A percentile compares a stretch with the other conserved stretches of the same genome.
phyloP scores from a whole-genome alignment of 495 filamentous ascomycete species.

The Filosporella fistucella region DNA sequence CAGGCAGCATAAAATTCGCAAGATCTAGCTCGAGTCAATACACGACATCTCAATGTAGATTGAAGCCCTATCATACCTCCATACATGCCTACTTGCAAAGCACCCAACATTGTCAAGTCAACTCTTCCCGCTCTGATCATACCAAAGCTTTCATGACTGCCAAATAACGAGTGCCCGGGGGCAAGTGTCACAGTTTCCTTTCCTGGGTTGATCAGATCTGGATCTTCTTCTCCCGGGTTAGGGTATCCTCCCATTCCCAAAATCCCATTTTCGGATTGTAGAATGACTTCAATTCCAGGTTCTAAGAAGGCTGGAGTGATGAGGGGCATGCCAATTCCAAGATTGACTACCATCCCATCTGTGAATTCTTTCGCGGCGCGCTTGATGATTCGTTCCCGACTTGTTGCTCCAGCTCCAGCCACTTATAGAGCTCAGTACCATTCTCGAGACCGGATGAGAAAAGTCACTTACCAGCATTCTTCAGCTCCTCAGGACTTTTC shows the following conservation, averaged over 20 bases:
- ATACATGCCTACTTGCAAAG: conserved; percentile 16
- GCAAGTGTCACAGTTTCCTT: conserved; percentile 19
- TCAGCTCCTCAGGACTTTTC: conserved; percentile 10
- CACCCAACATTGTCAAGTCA: conserved; percentile 20
- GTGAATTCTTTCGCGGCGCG: conserved; percentile 19
- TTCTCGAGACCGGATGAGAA: background rate
- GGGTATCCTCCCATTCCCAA: conserved; percentile 18
- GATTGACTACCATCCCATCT: conserved; percentile 19
- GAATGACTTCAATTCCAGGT: conserved; percentile 14
- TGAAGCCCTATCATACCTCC: conserved; percentile 7
- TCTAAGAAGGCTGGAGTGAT: conserved; percentile 15
- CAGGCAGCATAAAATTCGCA: conserved; percentile 22
- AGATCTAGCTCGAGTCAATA: conserved; percentile 6
- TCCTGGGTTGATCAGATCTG: conserved; percentile 20
- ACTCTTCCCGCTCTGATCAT: conserved; percentile 17
- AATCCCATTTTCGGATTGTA: conserved; percentile 21
- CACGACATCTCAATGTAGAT: background rate
- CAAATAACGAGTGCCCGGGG: conserved; percentile 14
- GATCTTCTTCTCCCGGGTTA: conserved; percentile 17
- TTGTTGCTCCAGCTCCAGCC: background rate
- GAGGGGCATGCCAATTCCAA: conserved; percentile 21
- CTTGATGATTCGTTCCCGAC: conserved; percentile 15
- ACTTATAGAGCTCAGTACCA: background rate
- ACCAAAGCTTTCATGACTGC: conserved; percentile 22
- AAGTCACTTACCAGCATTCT: conserved; percentile 6